These are phyloP conservation scores for Oryza coarctata DNA, from an alignment of 176 grass and related monocot genomes.

Conservation along the genomic window DNA sequence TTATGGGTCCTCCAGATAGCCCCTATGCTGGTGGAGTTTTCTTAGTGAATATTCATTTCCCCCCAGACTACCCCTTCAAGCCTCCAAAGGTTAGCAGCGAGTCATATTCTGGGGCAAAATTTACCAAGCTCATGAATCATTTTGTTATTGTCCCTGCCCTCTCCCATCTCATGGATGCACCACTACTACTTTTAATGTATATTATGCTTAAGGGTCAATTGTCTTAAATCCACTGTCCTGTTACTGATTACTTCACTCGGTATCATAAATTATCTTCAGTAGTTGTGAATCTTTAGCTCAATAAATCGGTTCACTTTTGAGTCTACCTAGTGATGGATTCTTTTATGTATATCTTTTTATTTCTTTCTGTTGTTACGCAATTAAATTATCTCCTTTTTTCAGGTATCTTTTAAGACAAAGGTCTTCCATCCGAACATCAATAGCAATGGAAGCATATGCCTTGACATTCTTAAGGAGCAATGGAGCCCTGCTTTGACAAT, in stretches of 20 bases:
- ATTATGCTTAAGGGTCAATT: too few relatives aligned
- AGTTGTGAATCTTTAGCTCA: background rate
- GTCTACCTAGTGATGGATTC: background rate
- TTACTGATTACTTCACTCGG: background rate
- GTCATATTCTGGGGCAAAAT: background rate
- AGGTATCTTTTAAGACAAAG: constrained; percentile 63
- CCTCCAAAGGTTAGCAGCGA: constrained; percentile 41
- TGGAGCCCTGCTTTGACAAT: constrained; percentile 68
- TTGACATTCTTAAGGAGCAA: constrained; percentile 65
- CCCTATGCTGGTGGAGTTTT: constrained; percentile 61
- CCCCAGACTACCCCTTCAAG: constrained; percentile 59
- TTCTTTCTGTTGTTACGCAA: background rate
- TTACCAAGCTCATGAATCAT: background rate
- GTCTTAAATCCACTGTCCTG: background rate
- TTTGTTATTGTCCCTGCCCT: background rate
- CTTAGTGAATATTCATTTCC: constrained; percentile 65
- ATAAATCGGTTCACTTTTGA: background rate
- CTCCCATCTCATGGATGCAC: background rate
- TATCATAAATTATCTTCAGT: background rate
- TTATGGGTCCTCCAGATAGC: constrained; percentile 62
- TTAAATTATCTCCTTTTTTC: background rate
- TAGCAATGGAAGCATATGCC: constrained; percentile 68
- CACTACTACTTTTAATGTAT: background rate
- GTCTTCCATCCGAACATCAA: constrained; percentile 69
- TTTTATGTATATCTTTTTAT: background rate